phyloP scores from a whole-genome alignment of 2,329 filamentous ascomycete species.

The Colletotrichum sublineola region DNA sequence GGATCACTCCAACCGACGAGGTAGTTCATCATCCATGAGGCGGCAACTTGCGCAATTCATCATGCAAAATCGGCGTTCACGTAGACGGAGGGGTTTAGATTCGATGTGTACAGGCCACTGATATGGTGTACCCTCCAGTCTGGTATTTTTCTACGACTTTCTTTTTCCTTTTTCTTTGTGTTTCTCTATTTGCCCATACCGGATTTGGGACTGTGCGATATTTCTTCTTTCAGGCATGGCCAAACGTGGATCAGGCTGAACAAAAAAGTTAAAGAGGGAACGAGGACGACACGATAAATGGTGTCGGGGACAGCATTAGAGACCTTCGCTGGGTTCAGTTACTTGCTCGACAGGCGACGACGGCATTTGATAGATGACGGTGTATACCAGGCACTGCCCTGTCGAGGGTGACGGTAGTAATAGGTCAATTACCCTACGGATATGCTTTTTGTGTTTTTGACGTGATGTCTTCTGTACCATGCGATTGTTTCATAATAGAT shows the following conservation, averaged over 20 bases:
- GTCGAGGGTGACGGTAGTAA: conserved; percentile 31
- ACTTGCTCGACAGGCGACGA: conserved; percentile 26
- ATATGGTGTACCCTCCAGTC: conserved; percentile 18
- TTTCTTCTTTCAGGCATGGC: conserved; percentile 37
- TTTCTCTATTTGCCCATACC: conserved; percentile 25
- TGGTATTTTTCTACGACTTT: conserved; percentile 33
- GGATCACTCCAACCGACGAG: conserved; percentile 8
- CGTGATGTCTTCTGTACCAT: background rate
- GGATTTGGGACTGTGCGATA: conserved; percentile 31
- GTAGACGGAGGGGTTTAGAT: conserved; percentile 40
- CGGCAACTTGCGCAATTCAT: conserved; percentile 38
- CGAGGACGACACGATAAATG: conserved; percentile 35
- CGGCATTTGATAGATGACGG: conserved; percentile 39
- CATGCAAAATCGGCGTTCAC: conserved; percentile 42
- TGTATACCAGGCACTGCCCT: conserved; percentile 26
- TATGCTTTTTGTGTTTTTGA: background rate
- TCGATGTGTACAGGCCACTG: conserved; percentile 26
- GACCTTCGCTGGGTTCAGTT: conserved; percentile 34
- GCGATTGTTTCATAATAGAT: background rate
- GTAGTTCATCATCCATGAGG: conserved; percentile 32
- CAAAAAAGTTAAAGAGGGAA: conserved; percentile 40
- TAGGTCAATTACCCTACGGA: conserved; percentile 30
- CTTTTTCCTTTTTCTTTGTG: conserved; percentile 16
- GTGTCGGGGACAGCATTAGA: conserved; percentile 38
- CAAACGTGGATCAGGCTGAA: conserved; percentile 41